Evolutionary conservation across 2,329 filamentous ascomycete species (phyloP).

Genomic region (Apiospora malaysiana): DNA sequence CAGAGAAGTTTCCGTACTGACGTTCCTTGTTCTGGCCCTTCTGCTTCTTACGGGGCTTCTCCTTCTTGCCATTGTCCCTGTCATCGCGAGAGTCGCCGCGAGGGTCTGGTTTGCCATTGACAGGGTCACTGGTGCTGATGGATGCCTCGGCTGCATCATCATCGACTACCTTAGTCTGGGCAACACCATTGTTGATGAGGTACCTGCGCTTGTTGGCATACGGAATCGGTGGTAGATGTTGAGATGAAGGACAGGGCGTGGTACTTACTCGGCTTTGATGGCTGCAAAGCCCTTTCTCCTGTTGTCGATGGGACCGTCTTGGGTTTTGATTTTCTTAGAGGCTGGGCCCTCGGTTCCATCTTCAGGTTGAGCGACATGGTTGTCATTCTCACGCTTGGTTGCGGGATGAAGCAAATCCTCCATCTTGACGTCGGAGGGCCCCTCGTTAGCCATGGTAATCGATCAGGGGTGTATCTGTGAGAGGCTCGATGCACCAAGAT

Average conservation of each 20-base stretch:
- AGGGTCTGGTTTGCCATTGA: slow-evolving; percentile 50
- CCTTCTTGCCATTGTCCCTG: slow-evolving; percentile 52
- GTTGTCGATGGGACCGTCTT: slow-evolving; percentile 40
- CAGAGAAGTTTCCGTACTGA: slow-evolving; percentile 79
- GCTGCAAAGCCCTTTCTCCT: slow-evolving; percentile 39
- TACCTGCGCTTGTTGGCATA: slow-evolving; percentile 35
- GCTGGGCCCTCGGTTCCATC: slow-evolving; percentile 50
- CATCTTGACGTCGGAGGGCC: slow-evolving; percentile 9
- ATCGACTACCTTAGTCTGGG: slow-evolving; percentile 52
- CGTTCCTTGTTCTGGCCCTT: slow-evolving; percentile 84
- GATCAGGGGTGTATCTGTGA: neutral
- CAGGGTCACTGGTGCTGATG: slow-evolving; percentile 63
- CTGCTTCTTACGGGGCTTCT: slow-evolving; percentile 60
- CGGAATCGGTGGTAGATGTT: neutral
- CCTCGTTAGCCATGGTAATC: slow-evolving; percentile 15
- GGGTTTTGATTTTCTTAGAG: slow-evolving; percentile 64
- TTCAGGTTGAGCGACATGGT: slow-evolving; percentile 32
- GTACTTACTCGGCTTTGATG: slow-evolving; percentile 46
- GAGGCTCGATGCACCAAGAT: slow-evolving; percentile 5
- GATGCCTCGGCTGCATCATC: slow-evolving; percentile 64
- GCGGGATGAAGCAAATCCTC: slow-evolving; percentile 15
- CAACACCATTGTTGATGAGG: slow-evolving; percentile 33
- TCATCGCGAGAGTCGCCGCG: slow-evolving; percentile 36
- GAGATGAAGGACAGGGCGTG: slow-evolving; percentile 1
- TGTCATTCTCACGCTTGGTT: slow-evolving; percentile 25